Evolutionary conservation across 306 rosid genomes (phyloP), one percentile per base, ranked within the genome.

Genomic region (Begonia loranthoides): DNA sequence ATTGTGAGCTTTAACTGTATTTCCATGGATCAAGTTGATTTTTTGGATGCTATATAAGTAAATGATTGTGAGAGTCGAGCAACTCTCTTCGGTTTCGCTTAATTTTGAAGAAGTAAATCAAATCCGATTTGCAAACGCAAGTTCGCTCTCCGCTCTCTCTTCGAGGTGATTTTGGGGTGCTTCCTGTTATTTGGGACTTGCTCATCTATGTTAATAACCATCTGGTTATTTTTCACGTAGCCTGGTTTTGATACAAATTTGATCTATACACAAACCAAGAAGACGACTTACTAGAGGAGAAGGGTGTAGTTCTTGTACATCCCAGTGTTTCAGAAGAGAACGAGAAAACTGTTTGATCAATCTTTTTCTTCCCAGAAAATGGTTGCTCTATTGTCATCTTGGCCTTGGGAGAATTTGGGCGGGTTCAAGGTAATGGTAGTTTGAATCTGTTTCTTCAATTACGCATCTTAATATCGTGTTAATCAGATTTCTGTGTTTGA

Each of bases 401-500:
- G 94, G 95, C 99, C 95, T 6, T 82, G 99, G 95, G 80, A 82
- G 36, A 76, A 82, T 40, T 48, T 86, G 56, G 95, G 99, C 57
- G 13, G 45, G 38, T 83, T 52, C 65, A 90, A 90, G 94, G 99
- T 89, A 73, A 5, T 49, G 34, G 34, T 1, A 28, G 7, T 28
- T 28, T 28, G 34, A 28, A 28, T 28, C 2, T 28, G 34, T 28
- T 28, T 28, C 34, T 28, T 28, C 34, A 28, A 28, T 6, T 28
- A 3, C 34, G 4, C 34, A 28, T 28, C 34, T 28, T 6, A 6
- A 28, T 28, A 4, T 28, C 34, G 34, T 3, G 34, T 28, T 28
- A 3, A 28, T 28, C 34, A 3, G 34, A 1, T 28, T 28, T 28
- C 34, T 28, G 34, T 28, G 34, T 28, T 28, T 28, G 34, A 28